Percentiles rank a stretch among this genome's conserved stretches.
These are phyloP conservation scores for Cymbopogon flexuosus DNA, from an alignment of 202 grass and related monocot genomes.

Conservation along the genomic window DNA sequence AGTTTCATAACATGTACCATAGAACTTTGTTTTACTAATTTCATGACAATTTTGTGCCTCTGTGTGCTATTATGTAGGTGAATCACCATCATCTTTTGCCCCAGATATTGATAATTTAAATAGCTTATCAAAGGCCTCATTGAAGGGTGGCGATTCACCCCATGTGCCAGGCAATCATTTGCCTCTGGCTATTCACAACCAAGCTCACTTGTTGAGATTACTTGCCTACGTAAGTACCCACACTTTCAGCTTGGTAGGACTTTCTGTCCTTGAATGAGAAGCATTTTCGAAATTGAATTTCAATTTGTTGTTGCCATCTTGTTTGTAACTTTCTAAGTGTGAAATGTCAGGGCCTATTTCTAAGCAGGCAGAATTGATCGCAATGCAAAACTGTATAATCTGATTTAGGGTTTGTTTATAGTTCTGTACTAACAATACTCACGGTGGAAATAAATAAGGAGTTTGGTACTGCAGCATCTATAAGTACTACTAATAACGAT, in stretches of 20 bases:
- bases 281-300: background rate
- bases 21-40: background rate
- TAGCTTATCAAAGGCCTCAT: constrained; percentile 51
- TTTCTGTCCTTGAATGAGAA: background rate
- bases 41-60: background rate
- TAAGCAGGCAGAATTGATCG: background rate
- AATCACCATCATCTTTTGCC: constrained; percentile 69
- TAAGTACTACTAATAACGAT: background rate
- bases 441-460: background rate
- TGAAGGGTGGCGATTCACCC: constrained; percentile 57
- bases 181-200: constrained; percentile 45
- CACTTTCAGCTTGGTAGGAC: background rate
- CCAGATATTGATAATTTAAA: constrained; percentile 74
- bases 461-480: background rate
- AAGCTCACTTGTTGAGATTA: constrained; percentile 58
- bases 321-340: background rate
- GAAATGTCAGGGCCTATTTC: background rate
- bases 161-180: constrained; percentile 56
- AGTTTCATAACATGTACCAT: too few species aligned
- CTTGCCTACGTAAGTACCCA: constrained; percentile 63
- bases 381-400: background rate
- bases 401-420: background rate
- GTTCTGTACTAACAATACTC: background rate
- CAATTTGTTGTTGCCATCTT: background rate
- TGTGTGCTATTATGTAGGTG: constrained; percentile 26